A percentile compares a stretch with the other conserved stretches of the same genome.
These are phyloP conservation scores for Boletus sensibilis DNA, from an alignment of 768 basidiomycete species.

Conservation along the genomic window DNA sequence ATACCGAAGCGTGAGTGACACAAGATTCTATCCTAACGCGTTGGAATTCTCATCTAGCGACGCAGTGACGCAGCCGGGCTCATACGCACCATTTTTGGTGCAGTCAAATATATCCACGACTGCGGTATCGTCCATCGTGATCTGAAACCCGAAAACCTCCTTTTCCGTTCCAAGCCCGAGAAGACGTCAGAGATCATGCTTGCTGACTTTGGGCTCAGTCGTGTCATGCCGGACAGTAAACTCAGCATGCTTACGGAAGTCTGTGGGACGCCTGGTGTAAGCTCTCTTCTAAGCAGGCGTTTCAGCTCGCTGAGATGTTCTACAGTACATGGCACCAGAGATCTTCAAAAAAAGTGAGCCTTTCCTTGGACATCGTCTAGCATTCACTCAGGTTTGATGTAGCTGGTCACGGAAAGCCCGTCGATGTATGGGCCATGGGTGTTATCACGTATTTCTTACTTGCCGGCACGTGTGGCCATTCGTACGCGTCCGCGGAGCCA, in stretches of 20 bases:
- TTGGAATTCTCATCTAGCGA: constrained; percentile 27
- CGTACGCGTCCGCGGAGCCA: background rate
- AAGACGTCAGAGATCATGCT: constrained; percentile 90
- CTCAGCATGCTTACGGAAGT: constrained; percentile 88
- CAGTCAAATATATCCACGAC: constrained; percentile 90
- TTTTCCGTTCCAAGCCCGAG: constrained; percentile 87
- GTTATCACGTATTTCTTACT: constrained; percentile 98
- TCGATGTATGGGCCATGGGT: constrained; percentile 97
- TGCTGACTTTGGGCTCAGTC: constrained; percentile 92
- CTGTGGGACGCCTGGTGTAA: constrained; percentile 88
- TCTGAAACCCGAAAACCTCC: constrained; percentile 95
- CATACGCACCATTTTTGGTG: constrained; percentile 79
- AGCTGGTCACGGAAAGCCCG: constrained; percentile 93
- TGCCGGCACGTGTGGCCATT: constrained; percentile 42
- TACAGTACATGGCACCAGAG: constrained; percentile 91
- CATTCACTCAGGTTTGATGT: constrained; percentile 5
- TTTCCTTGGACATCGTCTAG: background rate
- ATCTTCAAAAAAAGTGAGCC: constrained; percentile 85
- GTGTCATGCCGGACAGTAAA: constrained; percentile 89
- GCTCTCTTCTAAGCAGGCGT: constrained; percentile 21
- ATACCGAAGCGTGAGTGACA: constrained; percentile 80
- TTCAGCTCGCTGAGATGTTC: constrained; percentile 4
- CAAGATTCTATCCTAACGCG: background rate
- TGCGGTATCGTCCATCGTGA: constrained; percentile 95
- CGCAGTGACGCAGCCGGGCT: constrained; percentile 84